Evolutionary conservation across 2,329 filamentous ascomycete species (phyloP).

Genomic region (Stenocarpella maydis): DNA sequence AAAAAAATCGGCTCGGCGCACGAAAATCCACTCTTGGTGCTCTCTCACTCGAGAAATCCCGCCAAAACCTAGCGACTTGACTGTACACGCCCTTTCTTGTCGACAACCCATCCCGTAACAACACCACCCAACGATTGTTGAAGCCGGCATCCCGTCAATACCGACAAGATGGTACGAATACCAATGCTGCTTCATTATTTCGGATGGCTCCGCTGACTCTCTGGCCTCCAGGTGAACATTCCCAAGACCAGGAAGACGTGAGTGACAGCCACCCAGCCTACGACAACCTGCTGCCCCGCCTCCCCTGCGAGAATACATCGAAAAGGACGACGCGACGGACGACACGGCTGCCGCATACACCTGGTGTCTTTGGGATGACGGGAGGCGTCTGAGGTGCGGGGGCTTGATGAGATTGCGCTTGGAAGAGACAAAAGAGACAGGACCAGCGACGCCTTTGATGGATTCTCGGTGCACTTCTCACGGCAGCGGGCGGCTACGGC

Average conservation of each 20-base stretch:
- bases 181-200: not conserved
- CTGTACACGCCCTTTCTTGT: conserved; percentile 13
- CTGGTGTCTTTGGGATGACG: not conserved
- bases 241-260: conserved; percentile 97
- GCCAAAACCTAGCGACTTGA: conserved; percentile 27
- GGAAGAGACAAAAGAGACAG: not conserved
- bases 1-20: conserved; percentile 24
- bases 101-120: conserved; percentile 29
- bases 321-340: conserved; percentile 20
- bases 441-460: not conserved
- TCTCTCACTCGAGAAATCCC: conserved; percentile 26
- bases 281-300: conserved; percentile 80
- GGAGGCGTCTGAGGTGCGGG: not conserved
- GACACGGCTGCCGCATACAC: not conserved
- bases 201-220: conserved; percentile 23
- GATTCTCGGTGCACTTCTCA: conserved; percentile 57
- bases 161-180: conserved; percentile 36
- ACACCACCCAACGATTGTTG: conserved; percentile 34
- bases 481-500: conserved; percentile 20
- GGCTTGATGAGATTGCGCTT: not conserved
- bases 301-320: conserved; percentile 76
- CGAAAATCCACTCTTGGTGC: conserved; percentile 26
- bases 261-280: conserved; percentile 60
- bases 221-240: conserved; percentile 81
- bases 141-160: conserved; percentile 34